Conservation (phyloP, 129 eudicot genomes). For the Tagetes erecta region DNA sequence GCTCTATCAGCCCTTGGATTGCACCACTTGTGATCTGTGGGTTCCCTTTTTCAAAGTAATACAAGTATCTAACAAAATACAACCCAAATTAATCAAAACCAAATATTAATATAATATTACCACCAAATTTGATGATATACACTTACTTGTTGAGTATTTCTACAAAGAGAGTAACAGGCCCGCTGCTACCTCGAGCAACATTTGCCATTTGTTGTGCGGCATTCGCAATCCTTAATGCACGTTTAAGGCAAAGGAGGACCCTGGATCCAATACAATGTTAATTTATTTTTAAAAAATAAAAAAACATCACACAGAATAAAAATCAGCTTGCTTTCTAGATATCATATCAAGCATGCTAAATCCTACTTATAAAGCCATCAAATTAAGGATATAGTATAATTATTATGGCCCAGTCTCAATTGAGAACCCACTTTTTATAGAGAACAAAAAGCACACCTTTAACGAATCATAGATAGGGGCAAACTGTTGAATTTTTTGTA, state of each 20-base stretch:
- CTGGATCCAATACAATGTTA: constrained; percentile 35
- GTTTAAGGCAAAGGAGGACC: constrained; percentile 94
- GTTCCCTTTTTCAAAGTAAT: constrained; percentile 85
- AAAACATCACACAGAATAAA: background rate
- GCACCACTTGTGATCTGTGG: constrained; percentile 81
- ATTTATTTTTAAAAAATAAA: background rate
- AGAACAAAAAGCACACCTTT: too few species aligned
- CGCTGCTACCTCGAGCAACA: constrained; percentile 98
- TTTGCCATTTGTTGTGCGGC: constrained; percentile 99
- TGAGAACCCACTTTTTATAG: too few species aligned
- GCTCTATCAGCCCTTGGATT: constrained; percentile 83
- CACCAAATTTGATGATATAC: constrained; percentile 10
- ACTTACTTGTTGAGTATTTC: constrained; percentile 95
- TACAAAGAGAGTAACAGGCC: constrained; percentile 91
- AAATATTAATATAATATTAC: background rate
- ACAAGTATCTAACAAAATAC: constrained; percentile 62
- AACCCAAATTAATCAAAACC: background rate
- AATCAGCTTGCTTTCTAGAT: background rate
- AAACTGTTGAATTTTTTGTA: too few species aligned
- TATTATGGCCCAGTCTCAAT: background rate
- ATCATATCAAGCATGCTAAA: background rate
- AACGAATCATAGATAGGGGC: too few species aligned
- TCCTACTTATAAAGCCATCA: background rate
- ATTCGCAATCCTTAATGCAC: constrained; percentile 93
- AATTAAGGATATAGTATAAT: background rate